Evolutionary conservation across 1,284 basidiomycete species (phyloP), one percentile per base, ranked within the genome.

Genomic region (Ceratobasidium sp.): DNA sequence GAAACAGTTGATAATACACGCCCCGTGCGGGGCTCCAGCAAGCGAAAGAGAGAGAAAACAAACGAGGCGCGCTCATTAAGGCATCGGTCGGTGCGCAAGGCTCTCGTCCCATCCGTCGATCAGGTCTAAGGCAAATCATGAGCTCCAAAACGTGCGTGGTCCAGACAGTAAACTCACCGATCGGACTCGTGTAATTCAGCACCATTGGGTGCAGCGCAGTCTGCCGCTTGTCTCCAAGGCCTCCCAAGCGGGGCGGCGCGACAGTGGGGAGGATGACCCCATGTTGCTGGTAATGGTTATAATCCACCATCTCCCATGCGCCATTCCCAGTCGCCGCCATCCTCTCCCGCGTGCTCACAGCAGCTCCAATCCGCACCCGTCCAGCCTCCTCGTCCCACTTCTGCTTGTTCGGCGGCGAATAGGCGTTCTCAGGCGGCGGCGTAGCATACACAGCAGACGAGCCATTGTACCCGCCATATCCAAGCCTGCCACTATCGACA

Each of bases 251-350:
- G n/a, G n/a, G 35, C 21, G 50, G 64, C 50, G 43, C 43, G 26
- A 55, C 50, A 46, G 64, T 67, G 2, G 64, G 64, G 1, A 67
- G 23, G 55, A 67, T 67, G 43, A 67, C 64, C 49, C 64, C 64
- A 38, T 67, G 64, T 23, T 67, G 64, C 64, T 67, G 64, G 23
- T 67, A 67, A 32, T 67, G 50, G 3, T 54, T 32, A 44, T 67
- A 67, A 67, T 67, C 64, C 5, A 67, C 64, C 64, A 67, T 67
- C 64, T 67, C 64, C 64, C 64, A 67, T 28, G 64, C 64, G 6
- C 64, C 64, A 16, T 49, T 49, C n/a, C 64, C 64, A 28, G 64
- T 67, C 35, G 52, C 64, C 32, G 64, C 64, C 35, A 50, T 50
- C 35, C 64, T 11, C 13, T 67, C 52, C 16, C 55, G 28, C 3